Evolutionary conservation across 192 early-diverging fungal species (phyloP), one percentile per base, ranked within the genome.

Genomic region (Coemansia sp.): DNA sequence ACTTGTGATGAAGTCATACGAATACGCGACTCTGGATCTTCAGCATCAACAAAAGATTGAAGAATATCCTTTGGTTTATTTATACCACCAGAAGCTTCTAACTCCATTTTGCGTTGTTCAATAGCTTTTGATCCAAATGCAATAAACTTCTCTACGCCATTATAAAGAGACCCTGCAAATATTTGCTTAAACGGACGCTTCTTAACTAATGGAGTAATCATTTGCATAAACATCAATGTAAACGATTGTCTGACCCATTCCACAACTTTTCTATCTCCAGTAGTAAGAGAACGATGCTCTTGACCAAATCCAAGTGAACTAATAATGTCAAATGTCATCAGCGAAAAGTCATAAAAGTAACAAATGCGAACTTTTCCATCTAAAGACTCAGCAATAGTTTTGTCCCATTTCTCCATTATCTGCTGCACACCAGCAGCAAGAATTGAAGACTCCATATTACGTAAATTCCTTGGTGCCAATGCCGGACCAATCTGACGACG

Each of bases 281-380:
- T 67, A 6, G 67, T 74, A 59, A 83, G 64, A 23, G 74, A 71
- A 20, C 75, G 53, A 24, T 76, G 72, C 14, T 65, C 24, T 5
- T 69, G 61, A 0, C 78, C 78, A 54, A 76, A 81, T 9, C 74
- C 78, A 21, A 81, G 61, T 3, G 73, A 66, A 30, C 70, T 54
- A 14, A 81, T 81, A 0, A 81, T 46, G 42, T 81, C 78, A 61
- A 81, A 81, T 0, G 70, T 67, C 74, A 76, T 72, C 0, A 72
- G 63, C 52, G 54, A 51, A 59, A 76, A 76, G 21, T 81, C 78
- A 21, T 68, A 39, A 33, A 61, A 52, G 30, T 81, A 81, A 61
- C 60, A 57, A 23, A 81, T 31, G 1, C 53, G 30, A 5, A 52
- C 72, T 0, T 23, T 17, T 39, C 62, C 65, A 9, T 21, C 62